Evolutionary conservation across 371 early-diverging fungal genomes (phyloP).

Genomic region (Cladochytrium tenue): DNA sequence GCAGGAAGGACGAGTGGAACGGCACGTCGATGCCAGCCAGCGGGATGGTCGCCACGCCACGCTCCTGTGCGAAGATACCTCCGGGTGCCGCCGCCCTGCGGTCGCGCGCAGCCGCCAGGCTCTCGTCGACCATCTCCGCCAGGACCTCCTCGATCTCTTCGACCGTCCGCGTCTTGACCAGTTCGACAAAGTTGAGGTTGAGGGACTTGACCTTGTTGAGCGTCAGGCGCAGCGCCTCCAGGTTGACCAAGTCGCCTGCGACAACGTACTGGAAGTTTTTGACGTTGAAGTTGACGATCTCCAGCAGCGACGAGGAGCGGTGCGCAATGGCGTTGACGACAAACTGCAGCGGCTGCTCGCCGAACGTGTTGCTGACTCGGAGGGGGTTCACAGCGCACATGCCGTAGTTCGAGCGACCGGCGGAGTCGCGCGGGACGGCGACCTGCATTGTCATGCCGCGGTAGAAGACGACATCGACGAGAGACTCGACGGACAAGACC

Average conservation of each 20-base stretch:
- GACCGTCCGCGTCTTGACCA: conserved; percentile 82
- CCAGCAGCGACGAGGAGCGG: conserved; percentile 76
- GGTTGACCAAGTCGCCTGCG: conserved; percentile 81
- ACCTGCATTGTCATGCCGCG: conserved; percentile 97
- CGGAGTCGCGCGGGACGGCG: conserved; percentile 82
- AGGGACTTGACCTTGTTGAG: conserved; percentile 72
- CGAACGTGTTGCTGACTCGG: conserved; percentile 84
- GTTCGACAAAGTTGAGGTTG: conserved; percentile 81
- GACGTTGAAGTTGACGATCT: conserved; percentile 97
- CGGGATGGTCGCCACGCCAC: conserved; percentile 91
- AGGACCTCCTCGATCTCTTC: conserved; percentile 82
- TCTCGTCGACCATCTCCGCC: conserved; percentile 72
- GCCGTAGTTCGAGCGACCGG: conserved; percentile 87
- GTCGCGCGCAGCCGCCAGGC: conserved; percentile 60
- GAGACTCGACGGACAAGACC: conserved; percentile 80
- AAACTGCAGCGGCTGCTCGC: conserved; percentile 78
- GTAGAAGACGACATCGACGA: conserved; percentile 93
- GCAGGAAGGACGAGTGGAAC: conserved; percentile 93
- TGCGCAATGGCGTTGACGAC: conserved; percentile 82
- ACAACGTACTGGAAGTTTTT: conserved; percentile 95
- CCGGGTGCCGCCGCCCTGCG: conserved; percentile 59
- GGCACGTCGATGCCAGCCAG: conserved; percentile 93
- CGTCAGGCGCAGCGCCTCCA: conserved; percentile 78
- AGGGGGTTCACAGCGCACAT: conserved; percentile 94
- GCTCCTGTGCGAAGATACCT: conserved; percentile 73